Evolutionary conservation across 1,139 yeast species (phyloP).

Genomic region (Protomyces macrosporus): DNA sequence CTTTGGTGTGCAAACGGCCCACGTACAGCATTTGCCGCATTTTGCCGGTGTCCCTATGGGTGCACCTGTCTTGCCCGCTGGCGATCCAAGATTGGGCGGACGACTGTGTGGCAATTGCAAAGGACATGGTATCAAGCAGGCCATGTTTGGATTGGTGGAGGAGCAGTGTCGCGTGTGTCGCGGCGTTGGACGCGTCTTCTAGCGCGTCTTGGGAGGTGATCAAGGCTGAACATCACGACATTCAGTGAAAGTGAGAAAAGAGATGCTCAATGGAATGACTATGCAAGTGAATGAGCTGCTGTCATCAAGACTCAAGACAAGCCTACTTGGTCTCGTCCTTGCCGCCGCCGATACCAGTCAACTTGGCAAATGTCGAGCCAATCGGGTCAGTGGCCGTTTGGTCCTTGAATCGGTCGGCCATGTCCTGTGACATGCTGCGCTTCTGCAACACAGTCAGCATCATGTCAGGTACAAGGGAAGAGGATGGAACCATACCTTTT

Average conservation of each 20-base stretch:
- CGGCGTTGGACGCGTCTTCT: slow-evolving; percentile 20
- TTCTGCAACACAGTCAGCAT: neutral
- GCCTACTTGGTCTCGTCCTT: slow-evolving; percentile 1
- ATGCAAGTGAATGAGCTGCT: no score
- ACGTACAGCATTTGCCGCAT: slow-evolving; percentile 25
- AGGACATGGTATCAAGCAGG: slow-evolving; percentile 27
- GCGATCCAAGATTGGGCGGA: slow-evolving; percentile 32
- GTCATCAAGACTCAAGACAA: no score
- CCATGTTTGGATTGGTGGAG: slow-evolving; percentile 19
- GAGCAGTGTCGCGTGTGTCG: slow-evolving; percentile 24
- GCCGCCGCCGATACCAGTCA: slow-evolving; percentile 14
- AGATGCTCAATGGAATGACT: no score
- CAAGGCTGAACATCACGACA: no score
- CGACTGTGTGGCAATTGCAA: slow-evolving; percentile 31
- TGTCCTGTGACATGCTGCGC: slow-evolving; percentile 16
- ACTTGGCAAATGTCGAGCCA: slow-evolving; percentile 22
- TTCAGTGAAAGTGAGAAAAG: no score
- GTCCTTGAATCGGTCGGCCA: slow-evolving; percentile 20
- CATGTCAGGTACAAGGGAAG: neutral
- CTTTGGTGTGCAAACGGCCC: slow-evolving; percentile 26
- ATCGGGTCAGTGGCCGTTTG: slow-evolving; percentile 12
- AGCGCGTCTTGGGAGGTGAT: no score
- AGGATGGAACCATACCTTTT: neutral
- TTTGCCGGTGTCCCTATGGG: slow-evolving; percentile 14
- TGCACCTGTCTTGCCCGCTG: slow-evolving; percentile 25